Base-by-base conservation (phyloP, 352 stramenopile species). In the Aphanomyces invadans region DNA sequence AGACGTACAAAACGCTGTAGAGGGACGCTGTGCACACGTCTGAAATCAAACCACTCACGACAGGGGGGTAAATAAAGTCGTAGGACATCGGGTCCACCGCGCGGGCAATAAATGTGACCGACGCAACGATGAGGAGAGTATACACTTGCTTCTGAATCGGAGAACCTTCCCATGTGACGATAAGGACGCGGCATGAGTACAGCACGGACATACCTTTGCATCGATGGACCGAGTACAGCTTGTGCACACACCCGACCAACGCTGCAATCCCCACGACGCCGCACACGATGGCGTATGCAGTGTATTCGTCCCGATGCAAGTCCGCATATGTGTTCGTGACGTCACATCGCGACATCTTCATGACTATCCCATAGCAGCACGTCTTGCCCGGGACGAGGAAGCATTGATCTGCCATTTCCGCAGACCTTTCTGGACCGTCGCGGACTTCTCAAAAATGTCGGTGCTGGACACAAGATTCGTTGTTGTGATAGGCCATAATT, bases 1-100 rank as follows among this genome's bases (percentile, higher is more conserved):
- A 3, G 12, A 29, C 60, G 32, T 67, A 67, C 60, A 67, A 42
- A 9, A 67, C 49, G 36, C 60, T 67, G 60, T 67, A 67, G 49
- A 67, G 48, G 21, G n/a, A 67, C 4, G 60, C 60, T 4, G 60
- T 67, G 49, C 60, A 67, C n/a, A 51, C 54, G 26, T 67, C 60
- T 23, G 49, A 56, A 33, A 67, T 67, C 2, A 67, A 21, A 3
- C 26, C 48, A 12, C 21, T 33, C 29, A 36, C 60, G 38, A 67
- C 33, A 4, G 48, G 48, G 10, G 38, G 28, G 32, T 57, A 46
- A 26, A 67, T 67, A 28, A 49, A 49, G 38, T 38, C 48, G 36
- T 67, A 52, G 42, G n/a, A 25, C 60, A 49, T 57, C 2, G 60
- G 60, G 26, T 67, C 60, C 4, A 67, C 42, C 12, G 60, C 45